Evolutionary conservation across 2,329 filamentous ascomycete genomes (phyloP).

Genomic region (Verruconis gallopava): DNA sequence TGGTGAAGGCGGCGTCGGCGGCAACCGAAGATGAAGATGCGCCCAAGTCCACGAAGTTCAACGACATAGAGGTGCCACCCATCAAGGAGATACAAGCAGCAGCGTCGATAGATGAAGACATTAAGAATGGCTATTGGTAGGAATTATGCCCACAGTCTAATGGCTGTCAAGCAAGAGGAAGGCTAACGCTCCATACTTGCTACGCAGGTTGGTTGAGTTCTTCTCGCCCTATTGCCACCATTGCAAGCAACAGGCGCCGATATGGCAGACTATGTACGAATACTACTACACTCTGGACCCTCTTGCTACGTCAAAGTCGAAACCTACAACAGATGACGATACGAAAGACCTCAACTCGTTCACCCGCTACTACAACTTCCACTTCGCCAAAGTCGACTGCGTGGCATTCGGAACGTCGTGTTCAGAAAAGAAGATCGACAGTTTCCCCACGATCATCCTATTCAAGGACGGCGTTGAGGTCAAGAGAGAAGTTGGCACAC

Average conservation of each 20-base stretch:
- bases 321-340: slow-evolving; percentile 27
- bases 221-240: slow-evolving; percentile 47
- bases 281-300: slow-evolving; percentile 64
- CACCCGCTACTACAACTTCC: slow-evolving; percentile 73
- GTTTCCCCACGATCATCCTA: slow-evolving; percentile 65
- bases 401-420: slow-evolving; percentile 72
- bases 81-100: slow-evolving; percentile 48
- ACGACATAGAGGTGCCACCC: slow-evolving; percentile 53
- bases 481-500: slow-evolving; percentile 52
- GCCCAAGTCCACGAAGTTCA: slow-evolving; percentile 35
- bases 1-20: background rate
- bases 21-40: slow-evolving; percentile 3
- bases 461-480: slow-evolving; percentile 65
- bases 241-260: slow-evolving; percentile 68
- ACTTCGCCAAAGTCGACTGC: slow-evolving; percentile 79
- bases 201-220: slow-evolving; percentile 33
- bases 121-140: slow-evolving; percentile 57
- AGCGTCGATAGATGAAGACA: slow-evolving; percentile 43
- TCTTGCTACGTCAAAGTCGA: slow-evolving; percentile 26
- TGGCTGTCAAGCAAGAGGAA: background rate
- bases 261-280: slow-evolving; percentile 87
- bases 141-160: slow-evolving; percentile 11
- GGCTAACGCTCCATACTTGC: slow-evolving; percentile 19
- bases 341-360: slow-evolving; percentile 52
- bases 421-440: slow-evolving; percentile 48